A percentile compares a stretch with the other conserved stretches of the same genome.
phyloP scores from a whole-genome alignment of 2,329 filamentous ascomycete genomes.

The Basipetospora chlamydospora region DNA sequence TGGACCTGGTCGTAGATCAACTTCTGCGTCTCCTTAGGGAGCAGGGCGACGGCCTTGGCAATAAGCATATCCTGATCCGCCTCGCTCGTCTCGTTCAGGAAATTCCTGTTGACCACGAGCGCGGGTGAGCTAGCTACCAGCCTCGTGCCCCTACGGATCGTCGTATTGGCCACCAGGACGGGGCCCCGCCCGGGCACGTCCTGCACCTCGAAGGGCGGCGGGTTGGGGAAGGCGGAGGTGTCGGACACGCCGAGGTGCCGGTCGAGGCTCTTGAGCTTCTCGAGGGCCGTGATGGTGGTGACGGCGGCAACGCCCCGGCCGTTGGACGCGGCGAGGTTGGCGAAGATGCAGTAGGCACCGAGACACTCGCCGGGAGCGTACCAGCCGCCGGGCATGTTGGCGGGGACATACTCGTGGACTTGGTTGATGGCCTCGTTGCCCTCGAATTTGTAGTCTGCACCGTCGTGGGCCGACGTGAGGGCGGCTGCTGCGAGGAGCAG shows the following conservation, averaged over 20 bases:
- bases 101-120: slow-evolving; percentile 2
- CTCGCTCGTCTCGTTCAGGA: slow-evolving; percentile 2
- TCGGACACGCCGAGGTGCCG: neutral
- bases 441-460: slow-evolving; percentile 5
- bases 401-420: neutral
- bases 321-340: neutral
- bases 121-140: slow-evolving; percentile 1
- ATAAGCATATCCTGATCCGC: slow-evolving; percentile 4
- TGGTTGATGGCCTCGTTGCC: slow-evolving; percentile 5
- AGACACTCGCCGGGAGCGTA: slow-evolving; percentile 3
- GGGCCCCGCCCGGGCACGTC: slow-evolving; percentile 13
- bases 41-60: slow-evolving; percentile 2
- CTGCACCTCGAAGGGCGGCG: slow-evolving; percentile 10
- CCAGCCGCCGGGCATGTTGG: slow-evolving; percentile 6
- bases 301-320: slow-evolving; percentile 4
- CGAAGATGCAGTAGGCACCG: slow-evolving; percentile 5
- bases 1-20: slow-evolving; percentile 1
- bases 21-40: slow-evolving; percentile 4
- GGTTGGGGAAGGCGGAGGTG: neutral
- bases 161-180: slow-evolving; percentile 13
- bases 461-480: slow-evolving; percentile 1
- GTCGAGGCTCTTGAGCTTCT: slow-evolving; percentile 5
- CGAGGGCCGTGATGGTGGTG: slow-evolving; percentile 1
- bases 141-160: slow-evolving; percentile 10
- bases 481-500: neutral